These are phyloP conservation scores for Blepharisma stoltei DNA, from an alignment of 73 alveolate genomes.

Conservation along the genomic window DNA sequence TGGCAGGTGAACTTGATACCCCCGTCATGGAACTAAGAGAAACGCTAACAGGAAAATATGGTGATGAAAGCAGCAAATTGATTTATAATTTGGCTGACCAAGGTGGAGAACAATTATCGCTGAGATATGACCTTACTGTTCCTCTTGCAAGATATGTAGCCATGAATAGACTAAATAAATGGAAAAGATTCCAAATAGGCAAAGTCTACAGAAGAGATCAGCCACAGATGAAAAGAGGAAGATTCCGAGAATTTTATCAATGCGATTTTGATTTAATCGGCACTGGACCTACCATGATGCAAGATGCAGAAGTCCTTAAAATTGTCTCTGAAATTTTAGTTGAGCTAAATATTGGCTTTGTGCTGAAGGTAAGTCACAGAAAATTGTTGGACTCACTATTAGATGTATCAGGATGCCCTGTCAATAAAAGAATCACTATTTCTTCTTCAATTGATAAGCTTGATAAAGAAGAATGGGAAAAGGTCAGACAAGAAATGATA, in stretches of 20 bases:
- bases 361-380: constrained; percentile 76
- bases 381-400: constrained; percentile 73
- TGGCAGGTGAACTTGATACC: constrained; percentile 95
- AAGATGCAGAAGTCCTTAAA: constrained; percentile 89
- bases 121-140: constrained; percentile 93
- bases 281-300: constrained; percentile 69
- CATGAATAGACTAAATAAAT: constrained; percentile 50
- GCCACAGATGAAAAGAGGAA: constrained; percentile 89
- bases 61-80: constrained; percentile 84
- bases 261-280: constrained; percentile 98
- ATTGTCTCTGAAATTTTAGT: constrained; percentile 57
- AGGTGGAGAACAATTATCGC: constrained; percentile 90
- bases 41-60: constrained; percentile 87
- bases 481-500: constrained; percentile 78
- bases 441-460: constrained; percentile 87
- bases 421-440: constrained; percentile 65
- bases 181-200: constrained; percentile 94
- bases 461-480: constrained; percentile 90
- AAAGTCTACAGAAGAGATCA: constrained; percentile 96
- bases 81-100: constrained; percentile 89
- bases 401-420: constrained; percentile 70
- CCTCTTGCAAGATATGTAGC: constrained; percentile 94
- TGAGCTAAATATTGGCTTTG: constrained; percentile 61
- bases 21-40: constrained; percentile 89
- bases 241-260: constrained; percentile 92